Evolutionary conservation across 164 flowering plant genomes (phyloP), one percentile per base, ranked within the genome.

Genomic region (Macadamia integrifolia): DNA sequence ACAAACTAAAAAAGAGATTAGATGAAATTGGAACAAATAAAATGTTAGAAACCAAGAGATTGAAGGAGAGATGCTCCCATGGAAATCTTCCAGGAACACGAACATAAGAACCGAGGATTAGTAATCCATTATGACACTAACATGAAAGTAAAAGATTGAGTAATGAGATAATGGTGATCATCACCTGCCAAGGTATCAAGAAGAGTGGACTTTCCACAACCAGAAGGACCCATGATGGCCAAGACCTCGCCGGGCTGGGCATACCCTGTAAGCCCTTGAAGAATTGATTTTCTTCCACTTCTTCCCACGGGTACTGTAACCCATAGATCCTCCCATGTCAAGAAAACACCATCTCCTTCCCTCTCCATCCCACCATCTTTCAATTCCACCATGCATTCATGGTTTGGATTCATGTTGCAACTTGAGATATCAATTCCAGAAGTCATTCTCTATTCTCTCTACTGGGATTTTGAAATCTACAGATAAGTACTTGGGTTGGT

Each of bases 221-320:
- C 57, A 53, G 57, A 53, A 17, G 17, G 57, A 53, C 57, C 57
- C 57, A 53, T 84, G 67, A 83, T 53, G 57, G 57, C 57, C 18
- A 53, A 53, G 17, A 53, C 57, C 57, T 53, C 15, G 17, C 57
- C 57, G 1, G 87, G 84, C 49, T 69, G 69, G 6, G 76, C 87
- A 56, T 76, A 83, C 9, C 57, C 57, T 14, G 57, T 53, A n/a
- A 53, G 15, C 17, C 18, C 57, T 17, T 53, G 57, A 53, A 53
- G 57, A n/a, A 53, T 14, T 1, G 57, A 2, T 53, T 17, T 14
- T n/a, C n/a, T 11, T 1, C 57, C 57, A 14, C 4, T 53, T 53
- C 15, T 53, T 53, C n/a, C 57, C 13, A 12, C 14, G n/a, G 57
- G 14, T 4, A 53, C 57, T 53, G 57, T 53, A n/a, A 53, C 57